Percentiles rank a stretch among this genome's conserved stretches.
phyloP scores from a whole-genome alignment of 73 alveolate species.

The Tetrahymena borealis region DNA sequence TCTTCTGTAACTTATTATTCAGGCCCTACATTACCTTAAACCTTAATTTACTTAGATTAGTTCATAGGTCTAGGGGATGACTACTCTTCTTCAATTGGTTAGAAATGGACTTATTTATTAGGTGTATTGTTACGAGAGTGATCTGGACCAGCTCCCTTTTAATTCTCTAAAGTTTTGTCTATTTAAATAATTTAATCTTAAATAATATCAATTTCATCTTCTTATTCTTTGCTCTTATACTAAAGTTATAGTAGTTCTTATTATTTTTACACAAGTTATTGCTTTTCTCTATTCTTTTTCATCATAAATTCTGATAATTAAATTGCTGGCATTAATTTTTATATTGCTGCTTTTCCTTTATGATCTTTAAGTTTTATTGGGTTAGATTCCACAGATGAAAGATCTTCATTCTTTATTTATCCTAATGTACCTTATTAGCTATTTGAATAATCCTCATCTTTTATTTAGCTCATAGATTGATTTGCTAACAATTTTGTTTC shows the following conservation, averaged over 20 bases:
- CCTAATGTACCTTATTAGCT: neutral
- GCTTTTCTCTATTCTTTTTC: neutral
- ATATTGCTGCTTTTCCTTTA: neutral
- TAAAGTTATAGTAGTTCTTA: neutral
- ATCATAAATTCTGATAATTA: neutral
- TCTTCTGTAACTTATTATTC: too few species aligned
- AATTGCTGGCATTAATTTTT: neutral
- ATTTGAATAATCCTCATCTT: neutral
- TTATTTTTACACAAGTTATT: neutral
- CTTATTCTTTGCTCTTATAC: neutral
- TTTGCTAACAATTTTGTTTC: neutral
- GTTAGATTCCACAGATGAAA: neutral
- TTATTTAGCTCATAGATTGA: neutral
- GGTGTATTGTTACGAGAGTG: too few species aligned
- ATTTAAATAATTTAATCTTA: neutral
- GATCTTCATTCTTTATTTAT: neutral
- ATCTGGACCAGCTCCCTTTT: too few species aligned
- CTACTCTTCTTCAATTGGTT: neutral
- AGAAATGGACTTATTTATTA: neutral
- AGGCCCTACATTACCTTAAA: too few species aligned
- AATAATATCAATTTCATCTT: neutral
- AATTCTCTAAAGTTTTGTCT: neutral
- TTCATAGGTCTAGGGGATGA: too few species aligned
- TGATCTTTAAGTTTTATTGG: neutral
- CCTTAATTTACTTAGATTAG: too few species aligned